These are phyloP conservation scores for Mytilinidion resinicola DNA, from an alignment of 495 filamentous ascomycete species.

Conservation along the genomic window DNA sequence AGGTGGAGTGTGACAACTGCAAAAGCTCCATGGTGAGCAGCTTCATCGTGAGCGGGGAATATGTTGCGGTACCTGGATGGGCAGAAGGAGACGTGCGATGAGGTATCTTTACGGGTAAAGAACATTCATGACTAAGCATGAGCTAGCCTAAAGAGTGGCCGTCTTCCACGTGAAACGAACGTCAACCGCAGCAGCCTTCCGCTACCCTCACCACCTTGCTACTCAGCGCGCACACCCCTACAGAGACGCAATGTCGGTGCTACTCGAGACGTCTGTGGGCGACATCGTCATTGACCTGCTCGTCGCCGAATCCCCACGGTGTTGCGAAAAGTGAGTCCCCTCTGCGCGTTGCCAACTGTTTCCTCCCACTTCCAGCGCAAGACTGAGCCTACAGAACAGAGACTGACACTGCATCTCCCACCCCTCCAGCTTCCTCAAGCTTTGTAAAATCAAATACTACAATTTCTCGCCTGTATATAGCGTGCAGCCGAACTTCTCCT, in stretches of 20 bases:
- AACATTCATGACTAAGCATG: too few species aligned
- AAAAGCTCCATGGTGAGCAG: too few species aligned
- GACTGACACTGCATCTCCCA: slow-evolving; percentile 45
- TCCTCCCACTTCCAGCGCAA: slow-evolving; percentile 26
- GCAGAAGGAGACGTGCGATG: too few species aligned
- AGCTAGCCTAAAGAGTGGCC: too few species aligned
- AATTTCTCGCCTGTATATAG: slow-evolving; percentile 88
- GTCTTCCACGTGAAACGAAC: too few species aligned
- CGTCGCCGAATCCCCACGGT: slow-evolving; percentile 76
- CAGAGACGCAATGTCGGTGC: slow-evolving; percentile 56
- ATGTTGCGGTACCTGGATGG: too few species aligned
- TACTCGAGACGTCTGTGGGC: slow-evolving; percentile 84
- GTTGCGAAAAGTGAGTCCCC: slow-evolving; percentile 78
- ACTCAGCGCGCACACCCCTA: too few species aligned
- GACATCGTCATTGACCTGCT: slow-evolving; percentile 91
- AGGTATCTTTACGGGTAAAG: too few species aligned
- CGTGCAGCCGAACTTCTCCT: slow-evolving; percentile 86
- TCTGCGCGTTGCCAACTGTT: slow-evolving; percentile 7
- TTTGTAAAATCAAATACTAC: slow-evolving; percentile 97
- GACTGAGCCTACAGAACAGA: slow-evolving; percentile 34
- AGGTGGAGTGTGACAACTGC: too few species aligned
- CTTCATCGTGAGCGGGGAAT: too few species aligned
- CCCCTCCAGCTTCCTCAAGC: slow-evolving; percentile 78
- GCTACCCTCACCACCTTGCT: too few species aligned
- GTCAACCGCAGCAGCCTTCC: too few species aligned